These are phyloP conservation scores for Salvia miltiorrhiza DNA, from an alignment of 257 asterid species.

Conservation along the genomic window DNA sequence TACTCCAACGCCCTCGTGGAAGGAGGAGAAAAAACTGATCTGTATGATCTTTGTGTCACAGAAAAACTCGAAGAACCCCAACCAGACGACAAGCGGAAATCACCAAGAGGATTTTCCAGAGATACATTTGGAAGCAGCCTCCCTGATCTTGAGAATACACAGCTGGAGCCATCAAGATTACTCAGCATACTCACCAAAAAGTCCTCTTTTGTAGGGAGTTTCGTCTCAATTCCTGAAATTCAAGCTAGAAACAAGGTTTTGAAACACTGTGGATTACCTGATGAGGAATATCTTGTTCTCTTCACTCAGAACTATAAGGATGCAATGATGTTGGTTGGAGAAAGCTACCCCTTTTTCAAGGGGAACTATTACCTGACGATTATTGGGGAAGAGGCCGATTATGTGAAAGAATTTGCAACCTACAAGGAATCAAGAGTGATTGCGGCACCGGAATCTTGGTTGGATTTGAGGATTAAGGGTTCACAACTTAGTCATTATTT, in stretches of 20 bases:
- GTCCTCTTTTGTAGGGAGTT: constrained; percentile 60
- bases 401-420: constrained; percentile 53
- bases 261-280: constrained; percentile 69
- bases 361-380: constrained; percentile 69
- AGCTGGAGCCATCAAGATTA: constrained; percentile 70
- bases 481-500: constrained; percentile 84
- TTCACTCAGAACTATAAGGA: constrained; percentile 57
- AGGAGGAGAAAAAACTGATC: constrained; percentile 71
- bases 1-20: constrained; percentile 73
- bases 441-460: constrained; percentile 70
- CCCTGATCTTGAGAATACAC: constrained; percentile 62
- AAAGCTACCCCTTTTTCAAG: constrained; percentile 73
- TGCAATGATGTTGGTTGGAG: constrained; percentile 75
- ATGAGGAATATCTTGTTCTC: constrained; percentile 67
- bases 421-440: constrained; percentile 69
- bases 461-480: constrained; percentile 84
- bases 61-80: constrained; percentile 46
- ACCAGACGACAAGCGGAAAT: constrained; percentile 42
- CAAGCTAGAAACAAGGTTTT: constrained; percentile 75
- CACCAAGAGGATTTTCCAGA: constrained; percentile 41
- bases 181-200: constrained; percentile 64
- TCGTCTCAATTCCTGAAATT: constrained; percentile 82
- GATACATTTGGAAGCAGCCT: constrained; percentile 37
- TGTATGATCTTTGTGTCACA: constrained; percentile 52
- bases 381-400: constrained; percentile 51